Evolutionary conservation across 2,329 filamentous ascomycete genomes (phyloP), one percentile per base, ranked within the genome.

Genomic region (Elsinoe ampelina): DNA sequence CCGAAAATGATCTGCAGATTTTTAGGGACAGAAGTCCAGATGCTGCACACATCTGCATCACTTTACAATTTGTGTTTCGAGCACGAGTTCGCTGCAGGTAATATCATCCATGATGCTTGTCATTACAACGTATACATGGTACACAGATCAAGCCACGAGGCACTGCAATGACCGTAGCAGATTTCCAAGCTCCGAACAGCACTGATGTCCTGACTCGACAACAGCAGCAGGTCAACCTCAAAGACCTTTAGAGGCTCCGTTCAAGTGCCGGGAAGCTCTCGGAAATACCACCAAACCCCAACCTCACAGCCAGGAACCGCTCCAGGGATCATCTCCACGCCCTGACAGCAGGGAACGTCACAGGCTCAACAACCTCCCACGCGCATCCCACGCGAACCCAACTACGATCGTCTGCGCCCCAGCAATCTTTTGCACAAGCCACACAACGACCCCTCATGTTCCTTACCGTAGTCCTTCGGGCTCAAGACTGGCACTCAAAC

Each of bases 1-100:
- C 45, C 45, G 45, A 50, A 50, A 30, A 19, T 45, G 41, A 45
- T 45, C 41, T 45, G 19, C 41, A n/a, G 13, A 50, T 50, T 22
- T 19, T 19, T 41, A n/a, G n/a, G n/a, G 38, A 41, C 38, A 41
- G 38, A 30, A 30, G 7, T 30, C 8, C 7, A 30, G 26, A 30
- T 30, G 26, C 26, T 5, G 26, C 7, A 30, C 4, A 30, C 26
- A 30, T 30, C 26, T 2, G 7, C 7, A 30, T 2, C 26, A 8
- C 26, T 30, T 8, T 8, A 30, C 26, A 2, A 30, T 30, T 30
- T 30, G 26, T 7, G 7, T 30, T 30, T 30, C 26, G 26, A 30
- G 26, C 26, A 30, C 26, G 2, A 30, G 4, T 30, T 30, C 7
- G 26, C 7, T 30, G 8, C 4, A 30, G 26, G 26, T 8, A 30